A percentile compares a stretch with the other conserved stretches of the same genome.
Conservation (phyloP, 331 rosid genomes). For the Erythrophleum ivorense region DNA sequence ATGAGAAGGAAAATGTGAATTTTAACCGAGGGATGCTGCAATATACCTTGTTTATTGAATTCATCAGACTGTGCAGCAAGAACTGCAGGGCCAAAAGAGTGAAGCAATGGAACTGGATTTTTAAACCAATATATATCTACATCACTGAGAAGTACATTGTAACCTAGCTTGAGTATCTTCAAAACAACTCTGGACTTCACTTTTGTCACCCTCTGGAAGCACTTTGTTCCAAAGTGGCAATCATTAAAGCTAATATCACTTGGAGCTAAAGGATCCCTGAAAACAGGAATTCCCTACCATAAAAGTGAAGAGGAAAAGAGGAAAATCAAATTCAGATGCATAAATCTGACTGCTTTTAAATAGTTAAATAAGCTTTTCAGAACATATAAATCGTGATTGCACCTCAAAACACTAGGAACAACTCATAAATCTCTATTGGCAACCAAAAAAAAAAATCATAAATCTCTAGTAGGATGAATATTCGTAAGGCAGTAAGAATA, state of each 20-base stretch:
- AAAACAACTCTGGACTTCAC: constrained; percentile 90
- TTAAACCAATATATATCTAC: constrained; percentile 89
- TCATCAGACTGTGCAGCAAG: constrained; percentile 90
- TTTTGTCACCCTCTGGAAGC: constrained; percentile 97
- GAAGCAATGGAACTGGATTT: constrained; percentile 75
- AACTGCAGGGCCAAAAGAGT: constrained; percentile 70
- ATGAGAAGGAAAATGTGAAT: constrained; percentile 11
- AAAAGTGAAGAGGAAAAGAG: constrained; percentile 10
- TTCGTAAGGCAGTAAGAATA: neutral
- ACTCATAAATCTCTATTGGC: neutral
- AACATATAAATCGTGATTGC: neutral
- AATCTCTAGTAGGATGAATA: neutral
- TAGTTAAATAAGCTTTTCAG: constrained; percentile 15
- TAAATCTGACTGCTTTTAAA: constrained; percentile 15
- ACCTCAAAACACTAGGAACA: neutral
- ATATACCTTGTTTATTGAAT: constrained; percentile 71
- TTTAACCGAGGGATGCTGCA: constrained; percentile 24
- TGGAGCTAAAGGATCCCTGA: constrained; percentile 75
- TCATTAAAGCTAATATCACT: constrained; percentile 70
- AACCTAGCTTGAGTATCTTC: constrained; percentile 79
- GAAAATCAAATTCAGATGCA: constrained; percentile 17
- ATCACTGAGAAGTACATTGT: constrained; percentile 91
- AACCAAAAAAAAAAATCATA: neutral
- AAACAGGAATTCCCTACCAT: constrained; percentile 87
- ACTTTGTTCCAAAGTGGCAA: constrained; percentile 93